These are phyloP conservation scores for Waltiozyma sp. DNA, from an alignment of 1,139 yeast species.

Conservation along the genomic window DNA sequence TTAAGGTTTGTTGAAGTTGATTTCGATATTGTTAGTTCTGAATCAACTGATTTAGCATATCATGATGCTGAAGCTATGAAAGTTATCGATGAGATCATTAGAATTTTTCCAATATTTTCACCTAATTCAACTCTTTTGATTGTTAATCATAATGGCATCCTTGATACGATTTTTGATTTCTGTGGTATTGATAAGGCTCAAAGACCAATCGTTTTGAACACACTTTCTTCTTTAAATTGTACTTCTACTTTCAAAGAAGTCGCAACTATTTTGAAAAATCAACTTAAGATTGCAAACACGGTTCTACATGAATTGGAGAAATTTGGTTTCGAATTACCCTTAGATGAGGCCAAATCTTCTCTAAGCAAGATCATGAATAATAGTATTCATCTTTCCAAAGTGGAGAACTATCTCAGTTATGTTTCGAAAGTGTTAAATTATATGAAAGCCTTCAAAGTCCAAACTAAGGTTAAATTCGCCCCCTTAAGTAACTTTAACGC, in stretches of 20 bases:
- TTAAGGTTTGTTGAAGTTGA: conserved; percentile 70
- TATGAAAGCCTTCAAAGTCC: conserved; percentile 49
- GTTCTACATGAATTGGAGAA: conserved; percentile 70
- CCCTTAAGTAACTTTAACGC: conserved; percentile 81
- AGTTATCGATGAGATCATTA: conserved; percentile 63
- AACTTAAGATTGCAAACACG: conserved; percentile 69
- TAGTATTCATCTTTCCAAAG: conserved; percentile 44
- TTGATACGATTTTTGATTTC: conserved; percentile 65
- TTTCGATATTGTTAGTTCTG: conserved; percentile 65
- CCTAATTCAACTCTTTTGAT: conserved; percentile 44
- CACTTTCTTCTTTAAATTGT: conserved; percentile 67
- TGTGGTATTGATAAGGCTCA: conserved; percentile 71
- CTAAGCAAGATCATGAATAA: conserved; percentile 65
- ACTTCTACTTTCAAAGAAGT: conserved; percentile 58
- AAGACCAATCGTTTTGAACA: conserved; percentile 52
- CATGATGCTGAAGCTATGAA: conserved; percentile 84
- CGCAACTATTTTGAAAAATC: conserved; percentile 53
- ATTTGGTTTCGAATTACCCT: conserved; percentile 64
- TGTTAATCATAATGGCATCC: conserved; percentile 69
- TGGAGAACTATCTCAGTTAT: conserved; percentile 54
- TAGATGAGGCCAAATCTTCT: conserved; percentile 51
- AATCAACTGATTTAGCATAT: conserved; percentile 33
- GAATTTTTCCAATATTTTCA: conserved; percentile 54
- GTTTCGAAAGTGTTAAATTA: conserved; percentile 45
- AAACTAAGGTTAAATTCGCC: conserved; percentile 35